Evolutionary conservation across 169 alveolate genomes (phyloP).

Genomic region (Toxoplasma gondii): DNA sequence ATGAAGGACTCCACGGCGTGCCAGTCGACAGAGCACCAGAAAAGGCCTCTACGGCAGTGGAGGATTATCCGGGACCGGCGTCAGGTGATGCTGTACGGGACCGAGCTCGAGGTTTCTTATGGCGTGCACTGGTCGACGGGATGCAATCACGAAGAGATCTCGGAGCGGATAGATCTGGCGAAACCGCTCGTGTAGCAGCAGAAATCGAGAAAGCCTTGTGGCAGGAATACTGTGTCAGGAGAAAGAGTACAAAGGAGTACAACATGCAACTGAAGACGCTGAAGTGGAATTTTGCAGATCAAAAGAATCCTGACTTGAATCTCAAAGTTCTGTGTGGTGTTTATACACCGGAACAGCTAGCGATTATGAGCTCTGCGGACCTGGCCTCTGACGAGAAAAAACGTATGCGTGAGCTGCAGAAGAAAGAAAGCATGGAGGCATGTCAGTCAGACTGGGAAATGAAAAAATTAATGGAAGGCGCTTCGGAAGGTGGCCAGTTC

Average conservation of each 20-base stretch:
- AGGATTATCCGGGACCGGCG: conserved; percentile 29
- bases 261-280: conserved; percentile 85
- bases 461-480: conserved; percentile 78
- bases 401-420: conserved; percentile 81
- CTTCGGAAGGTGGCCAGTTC: conserved; percentile 89
- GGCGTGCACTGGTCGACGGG: conserved; percentile 57
- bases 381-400: conserved; percentile 93
- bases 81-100: conserved; percentile 53
- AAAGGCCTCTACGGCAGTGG: not conserved
- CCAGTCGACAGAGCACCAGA: not conserved
- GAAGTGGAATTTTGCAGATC: conserved; percentile 89
- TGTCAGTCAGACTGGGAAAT: conserved; percentile 96
- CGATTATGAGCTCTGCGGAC: conserved; percentile 91
- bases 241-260: conserved; percentile 52
- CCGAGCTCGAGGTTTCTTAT: conserved; percentile 49
- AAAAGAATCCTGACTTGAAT: conserved; percentile 89
- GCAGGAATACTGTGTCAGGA: conserved; percentile 31
- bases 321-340: conserved; percentile 84
- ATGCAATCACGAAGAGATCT: conserved; percentile 10
- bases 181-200: conserved; percentile 43
- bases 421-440: conserved; percentile 83
- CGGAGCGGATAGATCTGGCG: not conserved
- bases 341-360: conserved; percentile 83
- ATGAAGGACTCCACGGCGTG: not conserved
- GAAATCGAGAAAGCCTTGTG: conserved; percentile 45